Conservation (phyloP, 108 stramenopile species). For the Cyclostephanos tholiformis region DNA sequence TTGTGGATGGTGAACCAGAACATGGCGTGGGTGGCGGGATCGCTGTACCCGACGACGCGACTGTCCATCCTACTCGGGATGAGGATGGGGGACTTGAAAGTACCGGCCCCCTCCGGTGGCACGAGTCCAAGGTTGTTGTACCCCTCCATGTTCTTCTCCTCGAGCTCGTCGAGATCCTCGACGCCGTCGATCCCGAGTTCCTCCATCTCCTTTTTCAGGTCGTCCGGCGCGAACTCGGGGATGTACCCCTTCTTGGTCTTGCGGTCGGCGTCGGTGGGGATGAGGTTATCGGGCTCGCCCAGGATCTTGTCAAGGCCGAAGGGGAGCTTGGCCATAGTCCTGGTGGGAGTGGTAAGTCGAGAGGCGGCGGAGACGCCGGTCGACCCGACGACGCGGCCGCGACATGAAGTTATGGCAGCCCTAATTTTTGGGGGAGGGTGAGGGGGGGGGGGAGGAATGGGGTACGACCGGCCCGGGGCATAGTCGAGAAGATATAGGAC, state of each 20-base stretch:
- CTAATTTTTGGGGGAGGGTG: not conserved
- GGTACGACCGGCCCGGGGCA: not conserved
- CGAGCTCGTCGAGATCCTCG: slow-evolving; percentile 86
- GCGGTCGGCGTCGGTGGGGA: slow-evolving; percentile 82
- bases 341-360: slow-evolving; percentile 8
- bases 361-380: slow-evolving; percentile 24
- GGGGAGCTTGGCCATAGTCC: slow-evolving; percentile 64
- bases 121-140: slow-evolving; percentile 89
- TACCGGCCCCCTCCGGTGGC: slow-evolving; percentile 86
- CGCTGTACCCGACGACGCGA: slow-evolving; percentile 86
- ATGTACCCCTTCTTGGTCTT: slow-evolving; percentile 62
- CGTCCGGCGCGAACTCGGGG: slow-evolving; percentile 68
- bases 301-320: slow-evolving; percentile 86
- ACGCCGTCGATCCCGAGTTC: slow-evolving; percentile 83
- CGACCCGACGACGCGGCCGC: slow-evolving; percentile 5
- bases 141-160: slow-evolving; percentile 83
- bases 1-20: slow-evolving; percentile 95
- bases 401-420: slow-evolving; percentile 13
- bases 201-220: slow-evolving; percentile 84
- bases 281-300: slow-evolving; percentile 82
- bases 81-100: slow-evolving; percentile 83
- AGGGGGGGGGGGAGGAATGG: not conserved
- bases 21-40: slow-evolving; percentile 87
- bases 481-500: too few species aligned
- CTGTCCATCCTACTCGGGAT: slow-evolving; percentile 79